Conservation (phyloP, 73 alveolate genomes). For the Symbiodinium pilosum region DNA sequence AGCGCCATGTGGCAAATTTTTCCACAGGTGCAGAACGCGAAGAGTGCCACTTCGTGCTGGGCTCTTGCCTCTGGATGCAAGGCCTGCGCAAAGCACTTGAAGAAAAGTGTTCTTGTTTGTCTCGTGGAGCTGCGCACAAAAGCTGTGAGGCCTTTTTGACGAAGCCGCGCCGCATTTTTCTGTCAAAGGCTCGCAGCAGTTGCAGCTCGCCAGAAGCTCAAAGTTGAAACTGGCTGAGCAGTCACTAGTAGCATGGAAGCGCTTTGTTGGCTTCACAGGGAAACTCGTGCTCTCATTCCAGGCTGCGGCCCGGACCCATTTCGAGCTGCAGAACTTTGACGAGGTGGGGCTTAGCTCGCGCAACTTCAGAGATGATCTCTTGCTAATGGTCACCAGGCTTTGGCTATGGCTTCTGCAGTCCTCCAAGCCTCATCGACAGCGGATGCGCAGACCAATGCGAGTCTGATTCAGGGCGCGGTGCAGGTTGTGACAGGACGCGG, state of each 20-base stretch:
- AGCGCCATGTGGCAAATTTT: background rate
- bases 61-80: slow-evolving; percentile 71
- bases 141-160: slow-evolving; percentile 55
- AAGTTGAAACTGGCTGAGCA: too few relatives aligned
- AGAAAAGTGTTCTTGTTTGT: too few relatives aligned
- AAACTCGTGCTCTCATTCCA: background rate
- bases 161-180: slow-evolving; percentile 41
- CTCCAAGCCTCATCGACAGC: background rate
- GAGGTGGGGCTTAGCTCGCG: background rate
- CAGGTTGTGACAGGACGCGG: background rate
- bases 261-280: background rate
- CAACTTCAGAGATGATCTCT: too few relatives aligned
- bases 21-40: slow-evolving; percentile 47
- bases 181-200: slow-evolving; percentile 31
- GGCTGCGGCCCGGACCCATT: background rate
- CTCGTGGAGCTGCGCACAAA: too few relatives aligned
- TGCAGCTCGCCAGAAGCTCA: slow-evolving; percentile 35
- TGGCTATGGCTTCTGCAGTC: background rate
- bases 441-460: background rate
- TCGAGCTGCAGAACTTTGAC: background rate
- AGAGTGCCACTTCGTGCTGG: slow-evolving; percentile 58
- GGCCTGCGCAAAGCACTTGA: too few relatives aligned
- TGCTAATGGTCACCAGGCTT: background rate
- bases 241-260: too few relatives aligned
- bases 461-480: background rate